A percentile compares a stretch with the other conserved stretches of the same genome.
Conservation (phyloP, 495 filamentous ascomycete species). For the Astrothelium subdiscretum region DNA sequence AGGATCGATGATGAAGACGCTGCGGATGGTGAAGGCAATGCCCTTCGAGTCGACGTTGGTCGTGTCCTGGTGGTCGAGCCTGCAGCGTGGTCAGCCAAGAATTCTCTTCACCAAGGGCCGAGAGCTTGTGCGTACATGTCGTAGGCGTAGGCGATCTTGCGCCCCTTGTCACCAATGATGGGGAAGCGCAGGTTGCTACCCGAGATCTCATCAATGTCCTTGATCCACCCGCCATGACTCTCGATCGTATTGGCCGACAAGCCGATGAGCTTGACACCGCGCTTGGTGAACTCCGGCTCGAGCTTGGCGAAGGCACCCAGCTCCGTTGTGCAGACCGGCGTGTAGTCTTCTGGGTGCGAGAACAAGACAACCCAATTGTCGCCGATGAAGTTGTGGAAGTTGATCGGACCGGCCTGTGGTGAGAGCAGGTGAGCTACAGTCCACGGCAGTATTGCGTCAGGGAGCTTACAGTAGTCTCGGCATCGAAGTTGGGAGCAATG, state of each 20-base stretch:
- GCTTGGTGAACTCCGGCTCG: slow-evolving; percentile 89
- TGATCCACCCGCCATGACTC: slow-evolving; percentile 65
- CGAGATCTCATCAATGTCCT: slow-evolving; percentile 90
- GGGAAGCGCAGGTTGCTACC: slow-evolving; percentile 77
- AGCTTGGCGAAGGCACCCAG: slow-evolving; percentile 94
- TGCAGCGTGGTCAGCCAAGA: slow-evolving; percentile 22
- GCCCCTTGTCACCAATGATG: slow-evolving; percentile 94
- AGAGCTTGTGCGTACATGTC: slow-evolving; percentile 66
- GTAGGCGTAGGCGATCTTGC: slow-evolving; percentile 81
- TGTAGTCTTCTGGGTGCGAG: slow-evolving; percentile 76
- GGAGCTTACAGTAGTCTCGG: slow-evolving; percentile 59
- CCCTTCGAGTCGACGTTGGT: slow-evolving; percentile 93
- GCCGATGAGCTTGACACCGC: slow-evolving; percentile 90
- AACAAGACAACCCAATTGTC: slow-evolving; percentile 92
- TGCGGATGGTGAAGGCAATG: slow-evolving; percentile 96
- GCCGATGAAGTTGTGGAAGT: slow-evolving; percentile 96
- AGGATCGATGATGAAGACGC: slow-evolving; percentile 97
- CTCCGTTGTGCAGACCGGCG: slow-evolving; percentile 96
- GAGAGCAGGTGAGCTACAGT: slow-evolving; percentile 1
- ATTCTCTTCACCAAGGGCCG: background rate
- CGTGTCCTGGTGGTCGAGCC: slow-evolving; percentile 73
- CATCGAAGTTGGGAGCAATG: slow-evolving; percentile 85
- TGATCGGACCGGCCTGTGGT: slow-evolving; percentile 55
- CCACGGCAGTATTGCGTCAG: background rate
- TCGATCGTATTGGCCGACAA: slow-evolving; percentile 72